Percentiles rank a stretch among this genome's conserved stretches.
phyloP scores from a whole-genome alignment of 768 basidiomycete species.

The Russula sp. region DNA sequence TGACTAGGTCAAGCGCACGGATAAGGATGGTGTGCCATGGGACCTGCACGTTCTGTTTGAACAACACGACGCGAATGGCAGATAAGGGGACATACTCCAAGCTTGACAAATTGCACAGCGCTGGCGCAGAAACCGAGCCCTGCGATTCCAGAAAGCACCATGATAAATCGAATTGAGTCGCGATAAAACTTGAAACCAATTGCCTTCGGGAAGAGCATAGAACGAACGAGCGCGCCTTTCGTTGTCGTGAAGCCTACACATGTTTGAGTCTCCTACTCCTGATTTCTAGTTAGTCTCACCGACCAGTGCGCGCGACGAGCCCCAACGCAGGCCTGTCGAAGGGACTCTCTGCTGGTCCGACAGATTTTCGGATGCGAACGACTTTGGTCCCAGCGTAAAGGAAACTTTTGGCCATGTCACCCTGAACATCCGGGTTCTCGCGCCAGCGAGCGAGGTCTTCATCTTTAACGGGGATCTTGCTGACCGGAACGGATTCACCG shows the following conservation, averaged over 20 bases:
- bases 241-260: conserved; percentile 90
- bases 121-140: conserved; percentile 86
- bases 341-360: conserved; percentile 41
- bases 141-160: conserved; percentile 87
- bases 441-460: conserved; percentile 67
- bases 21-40: conserved; percentile 85
- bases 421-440: conserved; percentile 47
- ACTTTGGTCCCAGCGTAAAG: conserved; percentile 88
- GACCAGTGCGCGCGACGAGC: conserved; percentile 81
- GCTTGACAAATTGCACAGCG: conserved; percentile 83
- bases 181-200: conserved; percentile 99
- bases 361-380: conserved; percentile 69
- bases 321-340: conserved; percentile 61
- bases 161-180: conserved; percentile 85
- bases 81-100: conserved; percentile 54
- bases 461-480: conserved; percentile 80
- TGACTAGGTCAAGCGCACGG: conserved; percentile 91
- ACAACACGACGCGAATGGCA: background rate
- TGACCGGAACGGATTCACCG: conserved; percentile 95
- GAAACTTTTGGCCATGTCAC: conserved; percentile 73
- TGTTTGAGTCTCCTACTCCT: conserved; percentile 1
- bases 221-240: conserved; percentile 90
- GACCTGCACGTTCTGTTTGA: conserved; percentile 42
- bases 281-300: conserved; percentile 16
- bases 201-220: conserved; percentile 98